Percentiles rank a stretch among this genome's conserved stretches.
Conservation (phyloP, 306 rosid genomes). For the Prosopis cineraria region DNA sequence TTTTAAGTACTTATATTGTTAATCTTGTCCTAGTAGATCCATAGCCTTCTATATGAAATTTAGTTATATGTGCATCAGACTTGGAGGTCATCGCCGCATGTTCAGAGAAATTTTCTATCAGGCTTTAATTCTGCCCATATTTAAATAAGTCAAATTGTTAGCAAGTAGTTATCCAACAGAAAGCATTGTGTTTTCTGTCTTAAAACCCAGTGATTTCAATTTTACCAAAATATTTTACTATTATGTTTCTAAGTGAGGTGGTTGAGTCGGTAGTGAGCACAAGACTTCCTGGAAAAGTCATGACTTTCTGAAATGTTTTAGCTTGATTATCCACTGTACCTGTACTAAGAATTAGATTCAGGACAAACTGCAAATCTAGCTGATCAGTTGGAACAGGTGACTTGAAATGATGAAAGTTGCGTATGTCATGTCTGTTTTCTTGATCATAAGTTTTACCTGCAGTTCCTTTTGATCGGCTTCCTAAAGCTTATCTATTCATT, state of each 20-base stretch:
- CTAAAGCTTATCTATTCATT: slow-evolving; percentile 31
- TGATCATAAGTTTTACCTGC: slow-evolving; percentile 8
- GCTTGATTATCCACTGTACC: slow-evolving; percentile 21
- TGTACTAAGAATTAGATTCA: slow-evolving; percentile 19
- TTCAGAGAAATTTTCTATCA: neutral
- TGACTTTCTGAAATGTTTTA: neutral
- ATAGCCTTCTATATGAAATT: slow-evolving; percentile 14
- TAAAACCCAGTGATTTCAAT: neutral
- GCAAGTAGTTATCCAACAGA: slow-evolving; percentile 7
- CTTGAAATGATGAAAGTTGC: slow-evolving; percentile 30
- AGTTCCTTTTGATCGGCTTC: slow-evolving; percentile 6
- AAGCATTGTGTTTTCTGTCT: slow-evolving; percentile 20
- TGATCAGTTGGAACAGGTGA: slow-evolving; percentile 15
- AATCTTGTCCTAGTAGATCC: slow-evolving; percentile 6
- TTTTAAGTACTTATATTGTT: neutral
- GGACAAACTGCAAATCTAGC: slow-evolving; percentile 20
- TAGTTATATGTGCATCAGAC: neutral
- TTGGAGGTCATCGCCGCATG: neutral
- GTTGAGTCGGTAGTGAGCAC: neutral
- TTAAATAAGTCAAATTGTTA: neutral
- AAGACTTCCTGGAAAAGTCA: neutral
- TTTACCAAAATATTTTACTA: neutral
- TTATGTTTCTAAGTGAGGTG: slow-evolving; percentile 13
- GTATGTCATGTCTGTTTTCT: slow-evolving; percentile 14
- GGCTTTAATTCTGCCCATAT: neutral